A percentile compares a stretch with the other conserved stretches of the same genome.
These are phyloP conservation scores for Aspergillus transmontanensis DNA, from an alignment of 2,329 filamentous ascomycete genomes.

Conservation along the genomic window DNA sequence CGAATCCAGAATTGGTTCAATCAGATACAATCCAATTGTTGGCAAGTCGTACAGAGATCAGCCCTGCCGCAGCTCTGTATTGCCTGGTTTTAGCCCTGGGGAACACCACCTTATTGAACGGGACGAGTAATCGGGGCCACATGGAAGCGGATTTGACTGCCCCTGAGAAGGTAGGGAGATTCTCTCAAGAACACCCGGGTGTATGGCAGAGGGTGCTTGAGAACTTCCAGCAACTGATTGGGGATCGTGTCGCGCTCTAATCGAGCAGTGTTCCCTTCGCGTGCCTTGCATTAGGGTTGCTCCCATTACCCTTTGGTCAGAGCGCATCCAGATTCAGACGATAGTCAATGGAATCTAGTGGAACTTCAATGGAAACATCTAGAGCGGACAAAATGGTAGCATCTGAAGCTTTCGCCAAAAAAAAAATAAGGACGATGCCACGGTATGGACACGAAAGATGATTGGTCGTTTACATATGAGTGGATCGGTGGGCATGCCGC, in stretches of 20 bases:
- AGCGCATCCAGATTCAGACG: neutral
- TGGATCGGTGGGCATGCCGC: slow-evolving; percentile 4
- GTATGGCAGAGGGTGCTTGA: slow-evolving; percentile 54
- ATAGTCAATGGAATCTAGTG: slow-evolving; percentile 1
- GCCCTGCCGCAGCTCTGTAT: slow-evolving; percentile 56
- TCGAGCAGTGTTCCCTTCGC: neutral
- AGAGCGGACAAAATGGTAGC: neutral
- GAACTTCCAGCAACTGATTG: slow-evolving; percentile 50
- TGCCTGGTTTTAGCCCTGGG: slow-evolving; percentile 57
- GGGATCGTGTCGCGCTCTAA: slow-evolving; percentile 26
- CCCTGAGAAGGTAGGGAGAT: slow-evolving; percentile 43
- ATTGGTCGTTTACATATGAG: neutral
- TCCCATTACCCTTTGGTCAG: neutral
- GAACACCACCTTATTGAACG: slow-evolving; percentile 56
- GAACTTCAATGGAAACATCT: slow-evolving; percentile 1
- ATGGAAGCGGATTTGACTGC: slow-evolving; percentile 58
- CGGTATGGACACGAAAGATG: neutral
- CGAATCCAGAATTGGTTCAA: slow-evolving; percentile 55
- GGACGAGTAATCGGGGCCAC: slow-evolving; percentile 54
- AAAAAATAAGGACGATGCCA: slow-evolving; percentile 1
- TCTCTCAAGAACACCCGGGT: slow-evolving; percentile 48
- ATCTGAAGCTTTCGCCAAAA: neutral
- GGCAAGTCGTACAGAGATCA: slow-evolving; percentile 46
- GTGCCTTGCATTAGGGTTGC: neutral
- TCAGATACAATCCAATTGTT: slow-evolving; percentile 54